Percentiles rank a stretch among this genome's conserved stretches.
Conservation (phyloP, 192 early-diverging fungal species). For the Coemansia sp. region DNA sequence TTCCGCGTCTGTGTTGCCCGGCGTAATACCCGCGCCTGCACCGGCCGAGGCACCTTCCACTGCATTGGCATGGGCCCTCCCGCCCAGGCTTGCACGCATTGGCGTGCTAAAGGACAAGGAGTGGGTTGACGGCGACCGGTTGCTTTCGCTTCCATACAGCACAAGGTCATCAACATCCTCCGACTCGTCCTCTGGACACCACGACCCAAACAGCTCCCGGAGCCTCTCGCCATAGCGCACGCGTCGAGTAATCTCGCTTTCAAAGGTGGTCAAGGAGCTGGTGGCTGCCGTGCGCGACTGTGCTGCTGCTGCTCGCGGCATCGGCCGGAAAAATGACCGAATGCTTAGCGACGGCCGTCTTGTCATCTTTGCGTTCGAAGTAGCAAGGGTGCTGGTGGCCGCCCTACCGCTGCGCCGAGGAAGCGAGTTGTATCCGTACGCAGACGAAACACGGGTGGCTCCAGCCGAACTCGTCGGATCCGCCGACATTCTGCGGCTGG, state of each 20-base stretch:
- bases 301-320: slow-evolving; percentile 3
- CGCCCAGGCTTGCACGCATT: slow-evolving; percentile 18
- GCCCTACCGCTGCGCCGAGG: slow-evolving; percentile 6
- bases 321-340: slow-evolving; percentile 27
- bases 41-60: not conserved
- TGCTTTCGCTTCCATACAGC: not conserved
- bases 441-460: no score
- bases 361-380: not conserved
- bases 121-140: slow-evolving; percentile 16
- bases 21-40: not conserved
- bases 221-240: slow-evolving; percentile 34
- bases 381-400: slow-evolving; percentile 7
- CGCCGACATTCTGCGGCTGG: no score
- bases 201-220: slow-evolving; percentile 36
- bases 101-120: slow-evolving; percentile 40
- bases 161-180: not conserved
- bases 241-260: slow-evolving; percentile 20
- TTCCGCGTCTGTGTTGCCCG: not conserved
- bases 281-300: not conserved
- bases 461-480: no score
- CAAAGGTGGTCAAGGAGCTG: slow-evolving; percentile 2
- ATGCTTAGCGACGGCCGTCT: slow-evolving; percentile 20
- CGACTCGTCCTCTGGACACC: slow-evolving; percentile 8
- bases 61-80: no score
- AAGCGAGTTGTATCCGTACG: not conserved